Evolutionary conservation across 352 stramenopile genomes (phyloP), one percentile per base, ranked within the genome.

Genomic region (Phytophthora brassicae): DNA sequence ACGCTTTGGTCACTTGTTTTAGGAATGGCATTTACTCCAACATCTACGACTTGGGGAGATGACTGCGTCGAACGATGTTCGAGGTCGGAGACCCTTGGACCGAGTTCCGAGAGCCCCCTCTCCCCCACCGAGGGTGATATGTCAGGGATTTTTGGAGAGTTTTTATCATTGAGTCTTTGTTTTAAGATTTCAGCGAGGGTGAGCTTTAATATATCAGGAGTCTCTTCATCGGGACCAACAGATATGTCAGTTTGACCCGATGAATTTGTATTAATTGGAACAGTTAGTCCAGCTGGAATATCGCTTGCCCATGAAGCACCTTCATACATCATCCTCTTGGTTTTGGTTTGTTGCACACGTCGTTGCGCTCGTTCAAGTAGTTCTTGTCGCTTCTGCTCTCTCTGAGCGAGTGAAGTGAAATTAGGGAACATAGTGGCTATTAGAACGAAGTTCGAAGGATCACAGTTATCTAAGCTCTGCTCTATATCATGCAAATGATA

Each of bases 271-370:
- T n/a, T n/a, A n/a, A n/a, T n/a, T n/a, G n/a, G n/a, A n/a, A n/a
- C n/a, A n/a, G n/a, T n/a, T n/a, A n/a, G n/a, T n/a, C n/a, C n/a
- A n/a, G n/a, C n/a, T n/a, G n/a, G n/a, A n/a, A n/a, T n/a, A 7
- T 43, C 36, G 36, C 36, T 49, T 50, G 39, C 36, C 51, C 51
- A 59, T 26, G 51, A 59, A 6, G 52, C 20, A n/a, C 52, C 52
- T 51, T 41, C 52, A 16, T 45, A 60, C 52, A 60, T 60, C 7
- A 12, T 0, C 2, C 52, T 26, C 19, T 60, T 60, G 0, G 20
- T 5, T 12, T 51, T 60, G 1, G 52, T 19, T 44, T 60, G 41
- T 28, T 26, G 16, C 19, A 49, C 28, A 12, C 39, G 28, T 11
- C 39, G 12, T 20, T 60, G 28, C n/a, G 41, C 5, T 44, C 28